Base-by-base conservation (phyloP, 2,329 filamentous ascomycete species). In the Cordyceps tenuipes region DNA sequence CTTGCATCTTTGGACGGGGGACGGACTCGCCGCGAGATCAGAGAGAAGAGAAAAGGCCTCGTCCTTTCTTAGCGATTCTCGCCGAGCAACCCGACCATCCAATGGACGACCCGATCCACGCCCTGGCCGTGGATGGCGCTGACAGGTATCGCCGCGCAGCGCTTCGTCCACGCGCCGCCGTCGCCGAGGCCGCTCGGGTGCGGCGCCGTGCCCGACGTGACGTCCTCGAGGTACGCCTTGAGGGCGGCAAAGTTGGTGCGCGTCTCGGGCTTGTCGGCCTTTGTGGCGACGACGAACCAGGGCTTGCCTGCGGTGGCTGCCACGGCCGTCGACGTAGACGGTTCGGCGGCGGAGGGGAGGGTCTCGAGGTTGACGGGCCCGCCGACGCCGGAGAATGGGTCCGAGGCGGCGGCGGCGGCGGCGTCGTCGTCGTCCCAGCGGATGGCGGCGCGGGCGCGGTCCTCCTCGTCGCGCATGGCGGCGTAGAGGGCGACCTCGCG, bases 231-330 rank as follows among this genome's bases (percentile, higher is more conserved):
- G 72, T 97, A 96, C 9, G 75, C 74, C 65, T 85, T 85, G 65
- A 99, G 76, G 56, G 76, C 73, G 41, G 72, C 74, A 71, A 90
- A 99, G 69, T 94, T 95, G 26, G 85, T 82, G 71, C 91, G 83
- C 2, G 94, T 96, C 3, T 82, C 82, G 3, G 86, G 83, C 59
- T 96, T 71, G 71, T 97, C 93, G 0, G 90, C 92, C 74, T 97
- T 97, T 21, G 92, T 97, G 1, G 90, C 93, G 48, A 97, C 86
- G 5, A 97, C 92, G 68, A 96, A 94, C 94, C 94, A 99, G 0
- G 94, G 92, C 76, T 99, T 99, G 39, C 83, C 84, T n/a, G 89
- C 89, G 65, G 97, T 95, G 46, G 17, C 70, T n/a, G 73, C 78
- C 3, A 72, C 70, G 3, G 61, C 59, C 10, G 21, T 47, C 44